Conservation (phyloP, 1,284 basidiomycete species). For the Lentinula novae-zelandiae region DNA sequence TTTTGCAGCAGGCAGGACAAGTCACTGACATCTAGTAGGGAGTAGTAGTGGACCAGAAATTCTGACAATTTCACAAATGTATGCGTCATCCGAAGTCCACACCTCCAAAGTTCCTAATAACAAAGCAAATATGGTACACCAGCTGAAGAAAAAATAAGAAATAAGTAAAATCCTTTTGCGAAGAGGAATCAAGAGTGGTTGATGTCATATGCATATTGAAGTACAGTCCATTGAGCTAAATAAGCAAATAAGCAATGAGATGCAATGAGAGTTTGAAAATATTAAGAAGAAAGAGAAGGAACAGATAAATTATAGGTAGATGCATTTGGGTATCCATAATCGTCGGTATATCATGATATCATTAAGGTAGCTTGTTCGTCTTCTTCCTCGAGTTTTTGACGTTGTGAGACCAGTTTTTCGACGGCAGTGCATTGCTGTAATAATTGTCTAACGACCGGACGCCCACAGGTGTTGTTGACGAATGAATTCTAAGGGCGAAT, state of each 20-base stretch:
- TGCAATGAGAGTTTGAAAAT: neutral
- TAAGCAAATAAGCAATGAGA: constrained; percentile 5
- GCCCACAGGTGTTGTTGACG: constrained; percentile 64
- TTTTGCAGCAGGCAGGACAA: neutral
- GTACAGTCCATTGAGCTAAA: neutral
- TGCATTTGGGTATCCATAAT: constrained; percentile 2
- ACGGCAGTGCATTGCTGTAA: constrained; percentile 65
- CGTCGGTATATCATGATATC: neutral
- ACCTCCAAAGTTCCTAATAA: neutral
- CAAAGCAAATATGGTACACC: constrained; percentile 6
- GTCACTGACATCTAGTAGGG: neutral
- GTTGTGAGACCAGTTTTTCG: constrained; percentile 48
- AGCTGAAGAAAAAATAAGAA: neutral
- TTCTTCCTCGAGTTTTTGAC: neutral
- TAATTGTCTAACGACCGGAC: constrained; percentile 59
- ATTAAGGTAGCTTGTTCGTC: constrained; percentile 4
- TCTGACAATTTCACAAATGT: neutral
- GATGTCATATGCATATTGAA: neutral
- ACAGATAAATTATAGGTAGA: constrained; percentile 7
- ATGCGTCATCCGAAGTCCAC: neutral
- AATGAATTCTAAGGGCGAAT: constrained; percentile 46
- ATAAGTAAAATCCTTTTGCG: neutral
- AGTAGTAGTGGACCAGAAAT: neutral
- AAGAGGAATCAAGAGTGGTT: neutral
- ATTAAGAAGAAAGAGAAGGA: neutral